Evolutionary conservation across 345 rosid species (phyloP), one percentile per base, ranked within the genome.

Genomic region (Acer campestre): DNA sequence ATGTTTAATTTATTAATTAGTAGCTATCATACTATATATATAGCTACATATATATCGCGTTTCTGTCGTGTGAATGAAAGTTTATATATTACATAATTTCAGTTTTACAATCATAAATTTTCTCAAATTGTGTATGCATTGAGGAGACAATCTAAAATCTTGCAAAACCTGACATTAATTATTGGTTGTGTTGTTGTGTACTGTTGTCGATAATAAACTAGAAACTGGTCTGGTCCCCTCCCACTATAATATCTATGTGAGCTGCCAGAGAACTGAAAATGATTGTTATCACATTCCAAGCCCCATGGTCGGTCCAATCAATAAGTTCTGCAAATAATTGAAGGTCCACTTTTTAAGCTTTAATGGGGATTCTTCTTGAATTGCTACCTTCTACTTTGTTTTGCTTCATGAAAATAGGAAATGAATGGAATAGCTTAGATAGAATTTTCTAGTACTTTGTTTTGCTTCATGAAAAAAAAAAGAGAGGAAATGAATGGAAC

Each of bases 211-310:
- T 42, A 12, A 44, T 25, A 10, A 46, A 7, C 76, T 61, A 22
- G n/a, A 13, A 64, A n/a, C 48, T 3, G 9, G 69, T 27, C 29
- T 49, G 77, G 77, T 64, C 77, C 77, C 77, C 51, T 62, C 48
- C 59, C 55, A 22, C 58, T 25, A 44, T 4, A 46, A n/a, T 31
- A n/a, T 44, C 16, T 6, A 2, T 7, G 71, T 38, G 27, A 68
- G 22, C 71, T 68, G 56, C 55, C 16, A 22, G 55, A 68, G 7
- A 18, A 44, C 3, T 29, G 69, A 49, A 51, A 49, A 29, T 27
- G 77, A 75, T 27, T 25, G 62, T 17, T 69, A 29, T 38, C 22
- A 63, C 58, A 48, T 48, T 13, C 18, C 29, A 74, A 46, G 25
- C 27, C 17, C 56, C 10, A 64, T 27, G 40, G 35, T 18, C 25